These are phyloP conservation scores for Metarhizium rileyi DNA, from an alignment of 2,329 filamentous ascomycete genomes.

Conservation along the genomic window DNA sequence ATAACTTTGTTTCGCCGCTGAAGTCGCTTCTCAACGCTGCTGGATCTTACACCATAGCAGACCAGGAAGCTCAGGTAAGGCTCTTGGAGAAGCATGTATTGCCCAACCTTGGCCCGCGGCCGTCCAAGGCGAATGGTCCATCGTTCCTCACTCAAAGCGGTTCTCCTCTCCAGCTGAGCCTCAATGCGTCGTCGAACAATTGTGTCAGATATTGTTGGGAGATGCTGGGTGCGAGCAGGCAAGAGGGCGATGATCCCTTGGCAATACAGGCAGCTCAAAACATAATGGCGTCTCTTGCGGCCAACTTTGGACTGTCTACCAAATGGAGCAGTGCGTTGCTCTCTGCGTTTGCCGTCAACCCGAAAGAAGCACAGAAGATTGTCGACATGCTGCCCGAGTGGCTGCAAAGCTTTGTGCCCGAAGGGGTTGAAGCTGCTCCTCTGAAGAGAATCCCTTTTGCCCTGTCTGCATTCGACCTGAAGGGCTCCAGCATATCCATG, in stretches of 20 bases:
- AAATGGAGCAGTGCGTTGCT: constrained; percentile 7
- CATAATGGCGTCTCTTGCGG: constrained; percentile 1
- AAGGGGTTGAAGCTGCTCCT: neutral
- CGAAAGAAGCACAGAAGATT: neutral
- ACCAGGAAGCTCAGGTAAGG: constrained; percentile 5
- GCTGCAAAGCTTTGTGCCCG: constrained; percentile 2
- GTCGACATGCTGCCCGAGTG: constrained; percentile 3
- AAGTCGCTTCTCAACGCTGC: constrained; percentile 6
- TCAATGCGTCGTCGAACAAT: constrained; percentile 6
- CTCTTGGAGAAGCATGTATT: constrained; percentile 4
- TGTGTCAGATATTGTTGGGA: constrained; percentile 10
- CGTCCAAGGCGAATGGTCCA: constrained; percentile 1
- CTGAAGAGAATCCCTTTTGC: constrained; percentile 7
- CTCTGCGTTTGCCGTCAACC: neutral
- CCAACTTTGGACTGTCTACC: constrained; percentile 4
- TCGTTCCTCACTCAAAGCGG: constrained; percentile 7
- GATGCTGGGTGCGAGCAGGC: constrained; percentile 5
- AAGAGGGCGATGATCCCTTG: constrained; percentile 7
- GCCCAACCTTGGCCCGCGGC: constrained; percentile 9
- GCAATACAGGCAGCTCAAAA: constrained; percentile 5
- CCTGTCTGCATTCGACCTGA: constrained; percentile 8
- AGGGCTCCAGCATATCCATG: constrained; percentile 3
- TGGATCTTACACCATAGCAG: constrained; percentile 4
- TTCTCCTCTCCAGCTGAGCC: constrained; percentile 6
- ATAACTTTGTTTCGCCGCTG: neutral